Conservation (phyloP, 2,329 filamentous ascomycete genomes). For the Huntiella moniliformis region DNA sequence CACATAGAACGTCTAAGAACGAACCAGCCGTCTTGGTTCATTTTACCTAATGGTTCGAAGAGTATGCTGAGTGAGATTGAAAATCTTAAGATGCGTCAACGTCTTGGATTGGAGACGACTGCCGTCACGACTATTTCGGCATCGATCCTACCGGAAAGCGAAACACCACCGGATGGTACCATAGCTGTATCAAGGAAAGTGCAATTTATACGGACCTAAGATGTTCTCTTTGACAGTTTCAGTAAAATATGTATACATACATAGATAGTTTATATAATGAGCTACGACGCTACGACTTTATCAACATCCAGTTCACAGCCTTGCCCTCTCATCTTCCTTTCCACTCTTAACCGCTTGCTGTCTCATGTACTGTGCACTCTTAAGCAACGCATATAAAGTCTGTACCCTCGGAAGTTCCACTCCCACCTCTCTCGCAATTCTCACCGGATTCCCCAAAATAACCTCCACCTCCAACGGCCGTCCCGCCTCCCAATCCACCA, state of each 20-base stretch:
- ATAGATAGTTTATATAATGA: background rate
- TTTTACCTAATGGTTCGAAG: too few species aligned
- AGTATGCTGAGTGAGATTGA: background rate
- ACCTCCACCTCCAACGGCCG: constrained; percentile 53
- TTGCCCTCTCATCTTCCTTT: too few species aligned
- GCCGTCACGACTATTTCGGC: constrained; percentile 3
- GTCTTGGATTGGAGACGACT: constrained; percentile 4
- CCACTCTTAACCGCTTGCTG: constrained; percentile 20
- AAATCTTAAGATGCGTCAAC: constrained; percentile 5
- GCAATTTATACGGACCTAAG: background rate
- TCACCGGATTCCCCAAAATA: constrained; percentile 51
- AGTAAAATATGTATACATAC: background rate
- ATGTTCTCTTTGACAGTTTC: too few species aligned
- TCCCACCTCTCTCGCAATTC: constrained; percentile 42
- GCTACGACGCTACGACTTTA: too few species aligned
- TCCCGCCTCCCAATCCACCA: constrained; percentile 49
- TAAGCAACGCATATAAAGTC: constrained; percentile 45
- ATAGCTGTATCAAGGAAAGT: constrained; percentile 6
- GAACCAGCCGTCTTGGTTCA: too few species aligned
- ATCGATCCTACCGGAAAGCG: background rate
- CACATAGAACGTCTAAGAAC: too few species aligned
- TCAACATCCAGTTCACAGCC: too few species aligned
- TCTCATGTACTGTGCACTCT: constrained; percentile 38
- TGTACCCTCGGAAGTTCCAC: constrained; percentile 49
- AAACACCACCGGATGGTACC: constrained; percentile 4